These are phyloP conservation scores for Mucor racemosus DNA, from an alignment of 371 early-diverging fungal genomes.

Conservation along the genomic window DNA sequence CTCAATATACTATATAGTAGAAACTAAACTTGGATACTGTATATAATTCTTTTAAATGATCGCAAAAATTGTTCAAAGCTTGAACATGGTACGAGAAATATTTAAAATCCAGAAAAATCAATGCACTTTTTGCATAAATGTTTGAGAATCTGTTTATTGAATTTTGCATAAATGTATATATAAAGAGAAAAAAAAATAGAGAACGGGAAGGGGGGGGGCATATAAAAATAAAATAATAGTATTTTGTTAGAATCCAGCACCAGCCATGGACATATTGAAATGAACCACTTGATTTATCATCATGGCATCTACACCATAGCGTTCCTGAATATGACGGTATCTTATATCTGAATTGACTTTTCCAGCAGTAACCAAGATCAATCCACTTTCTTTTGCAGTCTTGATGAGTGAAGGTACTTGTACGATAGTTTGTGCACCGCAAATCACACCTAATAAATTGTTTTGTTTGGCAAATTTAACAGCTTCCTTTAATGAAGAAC, in stretches of 20 bases:
- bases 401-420: slow-evolving; percentile 88
- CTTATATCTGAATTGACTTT: slow-evolving; percentile 64
- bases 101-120: too few species aligned
- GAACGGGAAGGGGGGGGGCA: too few species aligned
- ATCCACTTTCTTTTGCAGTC: slow-evolving; percentile 88
- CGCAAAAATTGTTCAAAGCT: too few species aligned
- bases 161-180: too few species aligned
- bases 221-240: neutral
- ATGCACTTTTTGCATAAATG: too few species aligned
- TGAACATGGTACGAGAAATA: too few species aligned
- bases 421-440: slow-evolving; percentile 85
- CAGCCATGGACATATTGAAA: slow-evolving; percentile 55
- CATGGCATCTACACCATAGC: slow-evolving; percentile 87
- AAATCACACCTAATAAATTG: slow-evolving; percentile 89
- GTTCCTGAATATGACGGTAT: slow-evolving; percentile 74
- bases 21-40: too few species aligned
- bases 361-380: slow-evolving; percentile 89
- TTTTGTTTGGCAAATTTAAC: slow-evolving; percentile 73
- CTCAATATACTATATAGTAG: too few species aligned
- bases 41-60: too few species aligned
- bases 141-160: too few species aligned
- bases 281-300: slow-evolving; percentile 59
- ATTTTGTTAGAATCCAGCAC: slow-evolving; percentile 43
- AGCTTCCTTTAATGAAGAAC: slow-evolving; percentile 70
- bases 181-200: too few species aligned